Conservation (phyloP, 2,329 filamentous ascomycete species). For the Aspergillus floridensis region DNA sequence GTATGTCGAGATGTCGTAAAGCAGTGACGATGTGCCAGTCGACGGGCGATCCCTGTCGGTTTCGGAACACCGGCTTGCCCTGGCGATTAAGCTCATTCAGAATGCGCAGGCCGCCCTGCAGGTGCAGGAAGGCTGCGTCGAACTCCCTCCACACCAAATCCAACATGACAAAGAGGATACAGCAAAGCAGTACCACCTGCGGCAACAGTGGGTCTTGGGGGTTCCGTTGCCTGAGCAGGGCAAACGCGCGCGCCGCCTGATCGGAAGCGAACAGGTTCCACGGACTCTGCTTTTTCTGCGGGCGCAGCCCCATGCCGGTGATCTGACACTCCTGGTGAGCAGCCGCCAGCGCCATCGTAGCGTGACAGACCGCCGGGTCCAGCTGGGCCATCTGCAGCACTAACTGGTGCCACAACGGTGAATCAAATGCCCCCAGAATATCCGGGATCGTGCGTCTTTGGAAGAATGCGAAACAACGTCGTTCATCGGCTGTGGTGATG, state of each 20-base stretch:
- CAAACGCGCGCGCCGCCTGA: slow-evolving; percentile 24
- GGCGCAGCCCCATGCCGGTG: slow-evolving; percentile 8
- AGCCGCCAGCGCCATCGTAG: slow-evolving; percentile 23
- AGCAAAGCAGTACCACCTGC: slow-evolving; percentile 22
- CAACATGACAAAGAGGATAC: slow-evolving; percentile 25
- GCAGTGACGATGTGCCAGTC: neutral
- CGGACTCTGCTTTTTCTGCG: neutral
- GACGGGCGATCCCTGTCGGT: neutral
- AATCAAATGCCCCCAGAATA: slow-evolving; percentile 14
- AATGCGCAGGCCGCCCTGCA: slow-evolving; percentile 19
- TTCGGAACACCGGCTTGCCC: neutral
- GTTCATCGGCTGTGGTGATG: slow-evolving; percentile 14
- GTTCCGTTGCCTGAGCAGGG: slow-evolving; percentile 15
- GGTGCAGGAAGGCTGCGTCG: slow-evolving; percentile 20
- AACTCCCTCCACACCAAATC: slow-evolving; percentile 26
- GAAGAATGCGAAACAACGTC: slow-evolving; percentile 23
- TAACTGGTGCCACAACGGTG: slow-evolving; percentile 16
- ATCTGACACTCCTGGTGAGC: slow-evolving; percentile 18
- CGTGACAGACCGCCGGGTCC: slow-evolving; percentile 23
- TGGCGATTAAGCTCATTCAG: neutral
- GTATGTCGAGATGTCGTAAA: neutral
- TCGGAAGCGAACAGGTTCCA: slow-evolving; percentile 23
- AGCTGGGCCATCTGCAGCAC: slow-evolving; percentile 25
- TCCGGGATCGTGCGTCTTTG: slow-evolving; percentile 13
- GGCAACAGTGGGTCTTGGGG: slow-evolving; percentile 15